Evolutionary conservation across 257 asterid species (phyloP), one percentile per base, ranked within the genome.

Genomic region (Linderniella brevidens): DNA sequence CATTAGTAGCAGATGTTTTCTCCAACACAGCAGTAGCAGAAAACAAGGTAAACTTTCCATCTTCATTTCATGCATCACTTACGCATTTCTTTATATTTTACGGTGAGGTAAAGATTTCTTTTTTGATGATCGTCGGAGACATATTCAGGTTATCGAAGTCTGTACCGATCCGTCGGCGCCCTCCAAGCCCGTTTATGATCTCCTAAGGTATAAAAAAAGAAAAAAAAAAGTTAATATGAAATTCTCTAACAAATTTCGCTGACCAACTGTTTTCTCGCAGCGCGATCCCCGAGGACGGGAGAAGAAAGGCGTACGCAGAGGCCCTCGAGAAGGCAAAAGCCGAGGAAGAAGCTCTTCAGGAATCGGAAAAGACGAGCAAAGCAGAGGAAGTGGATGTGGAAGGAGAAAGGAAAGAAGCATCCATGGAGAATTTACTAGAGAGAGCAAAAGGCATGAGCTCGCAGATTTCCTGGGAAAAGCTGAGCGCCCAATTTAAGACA

Each of bases 291-390:
- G 98, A 70, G 73, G 98, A 88, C 40, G 68, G 72, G 15, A 72
- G 98, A 64, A 69, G 98, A 66, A 80, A 84, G 71, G 79, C 76
- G n/a, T 86, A 79, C 43, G 67, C 82, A 0, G 95, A 86, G 60
- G 60, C 83, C 58, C 55, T 73, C 15, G 79, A 64, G 38, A 70
- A 78, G 53, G 74, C 67, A 37, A 65, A 71, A 54, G 77, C 78
- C 3, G 87, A 79, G 70, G 82, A 69, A 75, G 96, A 83, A 68
- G 83, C 81, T 14, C 36, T 40, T 19, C 62, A 50, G 62, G 79
- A 75, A 49, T 56, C 77, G 25, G 80, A 74, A 63, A 53, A 52
- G 48, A 82, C 92, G 55, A 78, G 70, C 35, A 62, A 67, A 68
- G 76, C 68, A 52, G n/a, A n/a, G n/a, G n/a, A n/a, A n/a, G n/a